Evolutionary conservation across 306 rosid species (phyloP), one percentile per base, ranked within the genome.

Genomic region (Hippophae tibetana): DNA sequence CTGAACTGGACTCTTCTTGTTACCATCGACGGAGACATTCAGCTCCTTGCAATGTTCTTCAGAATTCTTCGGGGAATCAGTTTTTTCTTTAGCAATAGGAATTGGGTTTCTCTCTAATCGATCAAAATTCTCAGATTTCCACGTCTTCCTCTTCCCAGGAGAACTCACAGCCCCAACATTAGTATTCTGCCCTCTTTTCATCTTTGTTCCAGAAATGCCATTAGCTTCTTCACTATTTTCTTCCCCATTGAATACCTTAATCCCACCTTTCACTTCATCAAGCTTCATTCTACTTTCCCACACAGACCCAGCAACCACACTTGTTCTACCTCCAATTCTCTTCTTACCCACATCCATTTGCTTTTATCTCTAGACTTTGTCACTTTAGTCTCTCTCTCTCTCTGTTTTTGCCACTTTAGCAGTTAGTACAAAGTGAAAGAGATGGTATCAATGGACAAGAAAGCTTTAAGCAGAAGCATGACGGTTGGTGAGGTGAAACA

Each of bases 201-300:
- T n/a, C 72, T 42, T 81, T 1, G 74, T 27, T 46, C 43, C 77
- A 42, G 48, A 63, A 42, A 27, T 25, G 43, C 12, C 75, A 5
- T 40, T 70, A 7, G 14, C 66, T 56, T 76, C 77, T 0, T 68
- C 81, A 45, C 47, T 38, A 51, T 23, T 54, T 40, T 66, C 81
- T 14, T 77, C 93, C 1, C 80, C 89, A 70, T 81, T 85, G 76
- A 79, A 81, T 31, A 89, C 94, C 69, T 85, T 85, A 53, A 82
- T 73, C 27, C 95, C 97, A 8, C 94, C 97, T 64, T 53, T 79
- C 10, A 77, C 90, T 70, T 87, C 84, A 64, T 86, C 94, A 26
- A 63, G 45, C 79, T 79, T 87, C 95, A 86, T 90, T 12, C 94
- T 86, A 68, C 81, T 84, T 69, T 90, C 94, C 96, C 94, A 88